phyloP scores from a whole-genome alignment of 75 land plant species.

The Cupressus sempervirens region DNA sequence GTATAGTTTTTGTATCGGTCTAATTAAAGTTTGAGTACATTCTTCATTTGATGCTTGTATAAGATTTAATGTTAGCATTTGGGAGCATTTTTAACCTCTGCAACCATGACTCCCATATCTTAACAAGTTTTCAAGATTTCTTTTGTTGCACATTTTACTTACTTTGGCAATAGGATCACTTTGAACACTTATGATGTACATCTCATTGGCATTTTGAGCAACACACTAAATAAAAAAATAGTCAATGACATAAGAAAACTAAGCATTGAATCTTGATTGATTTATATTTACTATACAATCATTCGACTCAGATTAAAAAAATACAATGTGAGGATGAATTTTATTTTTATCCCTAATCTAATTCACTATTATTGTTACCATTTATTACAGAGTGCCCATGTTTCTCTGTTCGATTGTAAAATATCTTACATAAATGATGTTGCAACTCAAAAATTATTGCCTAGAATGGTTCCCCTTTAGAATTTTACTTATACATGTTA shows the following conservation, averaged over 20 bases:
- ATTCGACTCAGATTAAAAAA: neutral
- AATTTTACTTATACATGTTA: slow-evolving; percentile 73
- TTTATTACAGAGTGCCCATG: slow-evolving; percentile 1
- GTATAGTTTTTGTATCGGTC: neutral
- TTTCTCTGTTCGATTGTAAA: neutral
- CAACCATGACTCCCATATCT: neutral
- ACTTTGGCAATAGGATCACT: neutral
- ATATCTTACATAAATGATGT: neutral
- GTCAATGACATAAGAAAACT: neutral
- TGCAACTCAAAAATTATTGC: slow-evolving; percentile 54
- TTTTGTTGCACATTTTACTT: neutral
- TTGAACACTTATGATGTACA: neutral
- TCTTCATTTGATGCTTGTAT: too few species aligned
- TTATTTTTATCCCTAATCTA: neutral
- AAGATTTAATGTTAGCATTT: neutral
- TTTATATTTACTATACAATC: neutral
- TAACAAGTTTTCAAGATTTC: neutral
- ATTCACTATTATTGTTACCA: neutral
- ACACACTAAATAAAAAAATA: neutral
- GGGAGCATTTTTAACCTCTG: neutral
- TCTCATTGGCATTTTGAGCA: slow-evolving; percentile 11
- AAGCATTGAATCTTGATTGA: neutral
- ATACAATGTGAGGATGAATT: neutral
- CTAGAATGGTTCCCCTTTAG: slow-evolving; percentile 49
- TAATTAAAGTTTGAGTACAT: neutral